Evolutionary conservation across 192 early-diverging fungal species (phyloP), one percentile per base, ranked within the genome.

Genomic region (Backusella tarrabulga): DNA sequence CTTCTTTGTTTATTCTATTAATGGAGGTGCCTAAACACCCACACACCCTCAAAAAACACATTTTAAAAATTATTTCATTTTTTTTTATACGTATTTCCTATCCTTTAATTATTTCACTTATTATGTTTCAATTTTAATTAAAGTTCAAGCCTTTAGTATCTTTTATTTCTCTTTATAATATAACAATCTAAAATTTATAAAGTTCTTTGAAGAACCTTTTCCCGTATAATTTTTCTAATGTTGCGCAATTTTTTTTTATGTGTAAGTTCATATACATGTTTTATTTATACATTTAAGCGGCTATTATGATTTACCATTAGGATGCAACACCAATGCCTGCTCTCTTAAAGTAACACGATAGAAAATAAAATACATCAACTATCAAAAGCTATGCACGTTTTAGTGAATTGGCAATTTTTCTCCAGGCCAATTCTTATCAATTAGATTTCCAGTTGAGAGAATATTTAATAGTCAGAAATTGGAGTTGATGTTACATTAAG

Each of bases 1-100:
- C 6, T 81, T 81, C 76, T 76, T 76, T 74, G 80, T 81, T 17
- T 81, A 70, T 23, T 72, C 75, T 68, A 40, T 56, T 41, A 35
- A 9, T 67, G 14, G 52, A 21, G 73, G 73, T 34, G 32, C 6
- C n/a, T 23, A 74, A 70, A 21, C 0, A n/a, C 9, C 7, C 35
- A 23, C 1, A 4, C 34, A 38, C 35, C 15, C 9, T 5, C 1
- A 70, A 40, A 70, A 69, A n/a, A 21, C 17, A 69, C 8, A 69
- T 7, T 38, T 38, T 29, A 4, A 63, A 63, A 63, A 63, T 14
- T 29, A 50, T 19, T 63, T 63, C 23, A 3, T 21, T 26, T 60
- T 63, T 14, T 29, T 29, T 14, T 29, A 29, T 29, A 63, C 26
- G 56, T 63, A 63, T 63, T n/a, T 63, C 14, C 3, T 63, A 26